phyloP scores from a whole-genome alignment of 257 asterid species.

The Ilex asprella region DNA sequence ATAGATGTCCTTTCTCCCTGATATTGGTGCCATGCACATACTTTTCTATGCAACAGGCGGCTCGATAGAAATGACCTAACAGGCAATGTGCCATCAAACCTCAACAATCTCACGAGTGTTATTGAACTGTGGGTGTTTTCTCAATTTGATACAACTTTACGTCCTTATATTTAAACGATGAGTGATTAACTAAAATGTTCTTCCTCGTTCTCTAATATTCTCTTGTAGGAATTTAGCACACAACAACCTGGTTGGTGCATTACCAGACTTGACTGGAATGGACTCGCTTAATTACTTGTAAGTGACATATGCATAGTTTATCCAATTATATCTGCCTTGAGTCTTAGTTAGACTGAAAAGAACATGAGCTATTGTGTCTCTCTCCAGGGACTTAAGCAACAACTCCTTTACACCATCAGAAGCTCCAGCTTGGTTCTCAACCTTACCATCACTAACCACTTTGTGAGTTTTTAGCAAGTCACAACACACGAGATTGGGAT shows the following conservation, averaged over 20 bases:
- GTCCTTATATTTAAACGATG: not conserved
- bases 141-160: constrained; percentile 3
- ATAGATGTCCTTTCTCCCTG: not conserved
- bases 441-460: constrained; percentile 68
- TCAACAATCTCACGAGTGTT: constrained; percentile 66
- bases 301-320: constrained; percentile 10
- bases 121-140: constrained; percentile 65
- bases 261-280: constrained; percentile 79
- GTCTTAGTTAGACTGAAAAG: not conserved
- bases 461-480: constrained; percentile 43
- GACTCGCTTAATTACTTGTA: constrained; percentile 74
- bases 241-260: constrained; percentile 59
- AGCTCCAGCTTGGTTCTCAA: constrained; percentile 75
- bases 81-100: constrained; percentile 50
- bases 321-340: not conserved
- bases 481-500: not conserved
- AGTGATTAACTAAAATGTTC: not conserved
- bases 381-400: constrained; percentile 84
- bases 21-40: not conserved
- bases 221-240: constrained; percentile 70
- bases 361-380: not conserved
- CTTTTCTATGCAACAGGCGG: constrained; percentile 43
- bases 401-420: constrained; percentile 60
- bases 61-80: constrained; percentile 69
- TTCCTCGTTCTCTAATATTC: constrained; percentile 5